Conservation (phyloP, 164 flowering plant species). For the Magnolia kwangsiensis region DNA sequence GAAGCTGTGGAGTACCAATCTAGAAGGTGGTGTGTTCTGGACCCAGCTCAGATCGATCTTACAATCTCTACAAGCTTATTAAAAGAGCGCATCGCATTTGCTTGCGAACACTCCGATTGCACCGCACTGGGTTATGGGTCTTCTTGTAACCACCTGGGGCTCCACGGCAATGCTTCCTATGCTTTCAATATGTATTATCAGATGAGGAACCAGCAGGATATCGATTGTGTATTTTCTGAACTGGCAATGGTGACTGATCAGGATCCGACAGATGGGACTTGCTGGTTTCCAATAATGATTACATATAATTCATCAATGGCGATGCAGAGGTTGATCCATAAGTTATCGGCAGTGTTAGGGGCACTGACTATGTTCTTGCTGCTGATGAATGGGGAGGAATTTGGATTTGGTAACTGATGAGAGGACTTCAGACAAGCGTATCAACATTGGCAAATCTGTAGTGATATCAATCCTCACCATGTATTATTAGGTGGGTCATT, state of each 20-base stretch:
- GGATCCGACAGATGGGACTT: slow-evolving; percentile 49
- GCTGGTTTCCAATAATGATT: slow-evolving; percentile 67
- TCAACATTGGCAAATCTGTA: too few species aligned
- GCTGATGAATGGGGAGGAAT: background rate
- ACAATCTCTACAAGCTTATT: slow-evolving; percentile 8
- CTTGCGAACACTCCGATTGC: slow-evolving; percentile 70
- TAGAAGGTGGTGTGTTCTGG: slow-evolving; percentile 62
- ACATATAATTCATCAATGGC: slow-evolving; percentile 20
- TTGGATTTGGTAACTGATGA: too few species aligned
- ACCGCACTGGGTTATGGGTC: slow-evolving; percentile 68
- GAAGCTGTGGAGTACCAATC: slow-evolving; percentile 54
- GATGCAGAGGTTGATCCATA: background rate
- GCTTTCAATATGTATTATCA: slow-evolving; percentile 87
- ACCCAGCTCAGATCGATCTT: background rate
- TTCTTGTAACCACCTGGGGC: slow-evolving; percentile 49
- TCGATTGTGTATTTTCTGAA: slow-evolving; percentile 62
- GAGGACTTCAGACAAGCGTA: too few species aligned
- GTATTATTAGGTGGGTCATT: too few species aligned
- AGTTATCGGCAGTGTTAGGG: background rate
- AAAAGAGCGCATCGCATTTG: slow-evolving; percentile 42
- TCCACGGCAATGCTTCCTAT: slow-evolving; percentile 67
- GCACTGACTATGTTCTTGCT: background rate
- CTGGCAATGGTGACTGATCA: slow-evolving; percentile 44
- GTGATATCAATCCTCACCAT: too few species aligned
- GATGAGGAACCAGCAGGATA: slow-evolving; percentile 35